These are phyloP conservation scores for Thraustotheca clavata DNA, from an alignment of 352 stramenopile species.

Conservation along the genomic window DNA sequence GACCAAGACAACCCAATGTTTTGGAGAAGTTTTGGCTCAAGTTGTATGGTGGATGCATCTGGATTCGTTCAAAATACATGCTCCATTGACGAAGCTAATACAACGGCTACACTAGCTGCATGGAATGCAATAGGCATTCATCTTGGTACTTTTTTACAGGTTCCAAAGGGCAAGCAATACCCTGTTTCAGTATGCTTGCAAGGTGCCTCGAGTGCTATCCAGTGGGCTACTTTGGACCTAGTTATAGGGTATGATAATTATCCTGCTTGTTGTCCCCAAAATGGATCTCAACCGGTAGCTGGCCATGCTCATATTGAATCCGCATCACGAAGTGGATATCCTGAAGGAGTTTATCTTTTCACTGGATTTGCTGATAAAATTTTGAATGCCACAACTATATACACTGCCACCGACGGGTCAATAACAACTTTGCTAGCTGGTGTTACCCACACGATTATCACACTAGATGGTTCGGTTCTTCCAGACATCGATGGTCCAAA, in stretches of 20 bases:
- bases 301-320: slow-evolving; percentile 10
- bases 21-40: background rate
- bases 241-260: slow-evolving; percentile 9
- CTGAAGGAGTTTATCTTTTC: background rate
- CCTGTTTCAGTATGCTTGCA: background rate
- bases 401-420: background rate
- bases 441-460: background rate
- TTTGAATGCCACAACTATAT: background rate
- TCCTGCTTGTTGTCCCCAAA: background rate
- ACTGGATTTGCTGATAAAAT: background rate
- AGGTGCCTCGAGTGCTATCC: background rate
- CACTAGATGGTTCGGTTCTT: background rate
- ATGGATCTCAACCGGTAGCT: background rate
- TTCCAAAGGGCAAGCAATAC: background rate
- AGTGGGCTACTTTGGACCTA: background rate
- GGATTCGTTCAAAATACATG: background rate
- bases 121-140: background rate
- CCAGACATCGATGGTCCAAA: background rate
- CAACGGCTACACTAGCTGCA: background rate
- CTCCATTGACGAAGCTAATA: background rate
- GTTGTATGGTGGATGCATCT: background rate
- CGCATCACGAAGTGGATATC: background rate
- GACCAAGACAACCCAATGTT: background rate
- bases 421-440: background rate
- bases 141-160: background rate